These are phyloP conservation scores for Exophiala sp. DNA, from an alignment of 2,329 filamentous ascomycete species.

Conservation along the genomic window DNA sequence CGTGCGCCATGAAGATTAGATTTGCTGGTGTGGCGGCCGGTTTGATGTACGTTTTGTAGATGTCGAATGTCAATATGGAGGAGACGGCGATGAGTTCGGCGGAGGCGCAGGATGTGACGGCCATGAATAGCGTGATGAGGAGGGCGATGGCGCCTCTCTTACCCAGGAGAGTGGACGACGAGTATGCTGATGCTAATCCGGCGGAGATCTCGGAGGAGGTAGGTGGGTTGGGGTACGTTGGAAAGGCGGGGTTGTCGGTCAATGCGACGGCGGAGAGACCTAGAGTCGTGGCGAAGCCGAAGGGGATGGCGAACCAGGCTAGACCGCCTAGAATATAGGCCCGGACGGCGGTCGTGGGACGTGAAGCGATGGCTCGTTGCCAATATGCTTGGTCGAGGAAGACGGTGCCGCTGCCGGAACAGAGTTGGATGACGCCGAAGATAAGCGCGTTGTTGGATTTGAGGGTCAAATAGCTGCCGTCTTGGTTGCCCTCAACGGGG, in stretches of 20 bases:
- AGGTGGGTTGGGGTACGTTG: slow-evolving; percentile 34
- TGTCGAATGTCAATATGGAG: slow-evolving; percentile 81
- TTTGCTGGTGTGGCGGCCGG: slow-evolving; percentile 68
- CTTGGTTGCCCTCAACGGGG: slow-evolving; percentile 51
- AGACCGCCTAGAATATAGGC: slow-evolving; percentile 42
- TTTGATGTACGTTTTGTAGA: slow-evolving; percentile 83
- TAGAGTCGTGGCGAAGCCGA: slow-evolving; percentile 46
- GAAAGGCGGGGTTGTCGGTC: slow-evolving; percentile 42
- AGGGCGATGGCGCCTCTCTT: slow-evolving; percentile 29
- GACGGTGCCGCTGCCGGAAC: slow-evolving; percentile 33
- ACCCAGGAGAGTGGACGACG: slow-evolving; percentile 28
- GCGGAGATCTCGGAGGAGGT: slow-evolving; percentile 26
- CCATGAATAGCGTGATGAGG: slow-evolving; percentile 32
- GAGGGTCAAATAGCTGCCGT: slow-evolving; percentile 57
- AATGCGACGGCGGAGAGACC: slow-evolving; percentile 46
- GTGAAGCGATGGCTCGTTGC: slow-evolving; percentile 44
- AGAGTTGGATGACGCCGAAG: slow-evolving; percentile 44
- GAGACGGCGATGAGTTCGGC: slow-evolving; percentile 83
- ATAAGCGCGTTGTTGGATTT: slow-evolving; percentile 45
- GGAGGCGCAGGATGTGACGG: slow-evolving; percentile 74
- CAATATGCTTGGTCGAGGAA: slow-evolving; percentile 47
- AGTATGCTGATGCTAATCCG: slow-evolving; percentile 29
- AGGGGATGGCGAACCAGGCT: slow-evolving; percentile 50
- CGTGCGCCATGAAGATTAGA: slow-evolving; percentile 75
- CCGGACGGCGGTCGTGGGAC: slow-evolving; percentile 37